phyloP scores from a whole-genome alignment of 495 filamentous ascomycete species.

The Bacidia gigantensis region DNA sequence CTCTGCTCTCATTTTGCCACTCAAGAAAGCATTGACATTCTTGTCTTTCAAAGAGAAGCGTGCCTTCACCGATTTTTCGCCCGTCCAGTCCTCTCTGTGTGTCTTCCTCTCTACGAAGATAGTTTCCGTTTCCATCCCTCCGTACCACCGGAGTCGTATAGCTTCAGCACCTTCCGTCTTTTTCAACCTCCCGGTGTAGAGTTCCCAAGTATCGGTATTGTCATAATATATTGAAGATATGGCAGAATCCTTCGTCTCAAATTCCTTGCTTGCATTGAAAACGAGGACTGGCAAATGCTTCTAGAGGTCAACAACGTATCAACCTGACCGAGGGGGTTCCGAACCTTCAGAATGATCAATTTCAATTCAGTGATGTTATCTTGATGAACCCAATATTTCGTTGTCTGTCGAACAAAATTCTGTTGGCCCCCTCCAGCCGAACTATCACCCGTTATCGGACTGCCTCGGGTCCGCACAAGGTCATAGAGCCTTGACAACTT shows the following conservation, averaged over 20 bases:
- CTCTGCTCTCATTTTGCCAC: conserved; percentile 66
- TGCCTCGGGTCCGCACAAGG: conserved; percentile 78
- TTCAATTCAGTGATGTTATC: conserved; percentile 99
- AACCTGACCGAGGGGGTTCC: neutral
- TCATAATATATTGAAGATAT: conserved; percentile 99
- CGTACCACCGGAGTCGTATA: conserved; percentile 94
- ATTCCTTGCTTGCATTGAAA: conserved; percentile 96
- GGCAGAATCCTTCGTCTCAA: conserved; percentile 73
- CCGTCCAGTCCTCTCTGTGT: conserved; percentile 97
- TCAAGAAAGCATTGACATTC: conserved; percentile 79
- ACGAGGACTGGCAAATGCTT: conserved; percentile 90
- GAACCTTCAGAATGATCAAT: conserved; percentile 80
- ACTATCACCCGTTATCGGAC: conserved; percentile 82
- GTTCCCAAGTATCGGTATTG: conserved; percentile 80
- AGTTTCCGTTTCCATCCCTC: conserved; percentile 83
- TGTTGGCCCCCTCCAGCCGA: conserved; percentile 83
- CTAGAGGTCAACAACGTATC: conserved; percentile 10
- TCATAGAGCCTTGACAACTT: conserved; percentile 95
- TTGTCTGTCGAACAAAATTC: conserved; percentile 93
- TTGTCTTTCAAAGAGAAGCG: conserved; percentile 94
- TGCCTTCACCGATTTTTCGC: conserved; percentile 96
- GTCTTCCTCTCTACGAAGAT: conserved; percentile 98
- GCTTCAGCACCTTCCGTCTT: conserved; percentile 98
- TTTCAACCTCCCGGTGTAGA: conserved; percentile 87
- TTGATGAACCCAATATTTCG: conserved; percentile 98